Percentiles rank a stretch among this genome's conserved stretches.
phyloP scores from a whole-genome alignment of 176 grass and related monocot genomes.

The Tillandsia fasciculata region DNA sequence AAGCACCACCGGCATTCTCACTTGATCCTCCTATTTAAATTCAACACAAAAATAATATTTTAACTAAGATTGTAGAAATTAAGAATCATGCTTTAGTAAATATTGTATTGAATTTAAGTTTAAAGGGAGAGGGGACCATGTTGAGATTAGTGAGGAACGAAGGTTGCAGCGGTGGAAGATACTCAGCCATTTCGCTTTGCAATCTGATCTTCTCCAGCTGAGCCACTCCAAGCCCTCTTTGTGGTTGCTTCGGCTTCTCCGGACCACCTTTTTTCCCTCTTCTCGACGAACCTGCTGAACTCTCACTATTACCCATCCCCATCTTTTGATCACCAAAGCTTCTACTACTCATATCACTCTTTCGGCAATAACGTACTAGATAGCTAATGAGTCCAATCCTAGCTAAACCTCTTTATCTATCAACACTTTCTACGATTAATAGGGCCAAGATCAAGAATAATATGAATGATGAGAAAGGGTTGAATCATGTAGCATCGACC shows the following conservation, averaged over 20 bases:
- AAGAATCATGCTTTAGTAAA: neutral
- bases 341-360: neutral
- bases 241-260: conserved; percentile 17
- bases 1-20: neutral
- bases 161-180: neutral
- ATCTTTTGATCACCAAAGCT: neutral
- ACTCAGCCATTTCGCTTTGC: neutral
- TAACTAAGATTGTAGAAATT: neutral
- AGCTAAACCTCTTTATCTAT: no score
- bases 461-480: neutral
- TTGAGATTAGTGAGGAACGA: neutral
- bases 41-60: neutral
- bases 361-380: no score
- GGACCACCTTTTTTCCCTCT: conserved; percentile 10
- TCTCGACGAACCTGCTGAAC: neutral
- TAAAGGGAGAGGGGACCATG: neutral
- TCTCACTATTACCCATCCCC: neutral
- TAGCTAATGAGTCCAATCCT: no score
- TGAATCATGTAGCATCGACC: neutral
- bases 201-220: conserved; percentile 16
- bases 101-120: neutral
- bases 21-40: neutral
- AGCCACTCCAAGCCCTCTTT: conserved; percentile 18
- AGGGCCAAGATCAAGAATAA: neutral
- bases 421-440: neutral